Evolutionary conservation across 1,284 basidiomycete genomes (phyloP), one percentile per base, ranked within the genome.

Genomic region (Fomes fomentarius): DNA sequence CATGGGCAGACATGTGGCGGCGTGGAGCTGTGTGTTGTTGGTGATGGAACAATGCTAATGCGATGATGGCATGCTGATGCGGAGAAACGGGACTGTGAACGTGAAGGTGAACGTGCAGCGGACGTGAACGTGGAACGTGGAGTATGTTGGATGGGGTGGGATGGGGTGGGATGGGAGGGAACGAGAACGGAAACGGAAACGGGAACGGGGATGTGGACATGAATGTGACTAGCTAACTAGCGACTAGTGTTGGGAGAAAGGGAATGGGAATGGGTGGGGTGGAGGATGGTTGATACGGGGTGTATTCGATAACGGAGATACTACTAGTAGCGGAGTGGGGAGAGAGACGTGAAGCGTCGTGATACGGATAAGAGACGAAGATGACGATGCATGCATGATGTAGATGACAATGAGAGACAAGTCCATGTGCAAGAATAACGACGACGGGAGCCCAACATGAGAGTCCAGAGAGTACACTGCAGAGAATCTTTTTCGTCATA

Each of bases 381-480:
- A 31, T 44, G 57, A 55, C 50, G 56, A 54, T 60, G 56, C 57
- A 52, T 52, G 50, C 50, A 60, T 59, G 58, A 58, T 57, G 59
- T 65, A 66, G 66, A 58, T 61, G 65, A 60, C 57, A 61, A 61
- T 54, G 51, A 62, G 56, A 24, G 38, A 58, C 31, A 50, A 65
- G 66, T 66, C 64, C 60, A 58, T 68, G 66, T 62, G 61, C 58
- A 63, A 61, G 57, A 61, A 63, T 52, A 37, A 61, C 55, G 49
- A 55, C 51, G 52, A 57, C 22, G 38, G 14, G 33, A 63, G 64
- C 64, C 58, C 52, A 54, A 62, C 53, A 58, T 58, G 45, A 62
- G 37, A 61, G 55, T 62, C 53, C 62, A 57, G 56, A 58, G 56
- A 33, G 30, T 60, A 61, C 53, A 63, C 53, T 57, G 60, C 54